phyloP scores from a whole-genome alignment of 2,329 filamentous ascomycete species.

The Monilinia fructicola region DNA sequence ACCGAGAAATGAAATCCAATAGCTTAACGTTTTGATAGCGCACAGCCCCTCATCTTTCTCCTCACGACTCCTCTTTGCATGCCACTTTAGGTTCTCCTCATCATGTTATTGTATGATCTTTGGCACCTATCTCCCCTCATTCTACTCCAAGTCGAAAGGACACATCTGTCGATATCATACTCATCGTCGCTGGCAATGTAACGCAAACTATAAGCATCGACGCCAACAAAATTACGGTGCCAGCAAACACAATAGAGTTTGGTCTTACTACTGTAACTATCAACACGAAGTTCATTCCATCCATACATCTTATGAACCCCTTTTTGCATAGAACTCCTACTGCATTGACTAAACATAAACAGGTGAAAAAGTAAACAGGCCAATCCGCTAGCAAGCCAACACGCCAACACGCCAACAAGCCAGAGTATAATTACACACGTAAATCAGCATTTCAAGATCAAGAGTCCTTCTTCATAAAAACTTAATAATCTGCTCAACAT shows the following conservation, averaged over 20 bases:
- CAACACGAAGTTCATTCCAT: background rate
- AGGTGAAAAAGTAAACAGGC: no score
- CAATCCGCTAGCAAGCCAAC: no score
- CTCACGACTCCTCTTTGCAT: background rate
- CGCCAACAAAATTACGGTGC: background rate
- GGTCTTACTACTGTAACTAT: background rate
- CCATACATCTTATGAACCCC: background rate
- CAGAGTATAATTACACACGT: background rate
- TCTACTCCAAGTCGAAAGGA: background rate
- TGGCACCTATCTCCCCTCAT: background rate
- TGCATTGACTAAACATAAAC: no score
- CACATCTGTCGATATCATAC: background rate
- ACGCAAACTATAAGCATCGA: background rate
- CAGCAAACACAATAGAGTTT: background rate
- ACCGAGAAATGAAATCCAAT: constrained; percentile 2
- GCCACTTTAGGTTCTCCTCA: background rate
- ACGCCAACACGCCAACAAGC: no score
- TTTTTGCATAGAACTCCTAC: background rate
- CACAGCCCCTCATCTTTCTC: background rate
- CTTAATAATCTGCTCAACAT: constrained; percentile 4
- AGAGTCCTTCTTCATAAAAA: background rate
- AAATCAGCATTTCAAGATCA: background rate
- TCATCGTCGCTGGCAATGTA: background rate
- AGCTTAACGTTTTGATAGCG: constrained; percentile 13
- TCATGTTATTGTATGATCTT: background rate